Conservation (phyloP, 176 grass and related monocot genomes). For the Calamus simplicifolius region DNA sequence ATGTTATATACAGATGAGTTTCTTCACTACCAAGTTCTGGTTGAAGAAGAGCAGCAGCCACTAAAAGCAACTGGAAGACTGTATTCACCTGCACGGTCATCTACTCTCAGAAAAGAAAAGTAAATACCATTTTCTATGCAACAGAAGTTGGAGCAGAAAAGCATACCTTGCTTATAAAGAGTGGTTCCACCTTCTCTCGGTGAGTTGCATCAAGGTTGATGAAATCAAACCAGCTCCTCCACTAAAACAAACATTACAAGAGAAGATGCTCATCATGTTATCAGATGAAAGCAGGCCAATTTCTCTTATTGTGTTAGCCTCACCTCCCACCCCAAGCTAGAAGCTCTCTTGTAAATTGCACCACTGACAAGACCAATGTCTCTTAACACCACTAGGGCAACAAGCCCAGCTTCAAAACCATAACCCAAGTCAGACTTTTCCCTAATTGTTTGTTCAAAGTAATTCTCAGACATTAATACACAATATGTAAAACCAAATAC, state of each 20-base stretch:
- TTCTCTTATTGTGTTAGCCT: neutral
- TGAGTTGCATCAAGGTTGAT: constrained; percentile 62
- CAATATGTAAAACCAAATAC: too few relatives aligned
- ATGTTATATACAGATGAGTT: constrained; percentile 56
- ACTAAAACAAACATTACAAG: constrained; percentile 28
- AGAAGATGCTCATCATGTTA: neutral
- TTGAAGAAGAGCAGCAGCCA: constrained; percentile 79
- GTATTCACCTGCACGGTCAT: constrained; percentile 60
- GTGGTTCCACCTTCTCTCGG: constrained; percentile 68
- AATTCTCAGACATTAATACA: too few relatives aligned
- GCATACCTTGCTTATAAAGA: constrained; percentile 92
- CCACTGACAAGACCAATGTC: constrained; percentile 76
- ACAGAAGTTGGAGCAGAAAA: constrained; percentile 6
- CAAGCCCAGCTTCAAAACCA: constrained; percentile 66
- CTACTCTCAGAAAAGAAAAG: constrained; percentile 17
- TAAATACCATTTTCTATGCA: neutral
- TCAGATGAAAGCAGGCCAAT: too few relatives aligned
- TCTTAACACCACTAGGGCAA: constrained; percentile 67
- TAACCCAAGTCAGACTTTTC: neutral
- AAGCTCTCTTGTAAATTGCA: constrained; percentile 81
- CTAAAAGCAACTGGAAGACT: constrained; percentile 84
- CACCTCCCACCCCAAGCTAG: constrained; percentile 84
- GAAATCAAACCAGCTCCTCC: constrained; percentile 87
- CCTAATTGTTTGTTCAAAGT: too few relatives aligned
- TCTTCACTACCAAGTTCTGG: constrained; percentile 76